A percentile compares a stretch with the other conserved stretches of the same genome.
Evolutionary conservation across 1,284 basidiomycete species (phyloP).

Genomic region (Tilletiaria anomala): DNA sequence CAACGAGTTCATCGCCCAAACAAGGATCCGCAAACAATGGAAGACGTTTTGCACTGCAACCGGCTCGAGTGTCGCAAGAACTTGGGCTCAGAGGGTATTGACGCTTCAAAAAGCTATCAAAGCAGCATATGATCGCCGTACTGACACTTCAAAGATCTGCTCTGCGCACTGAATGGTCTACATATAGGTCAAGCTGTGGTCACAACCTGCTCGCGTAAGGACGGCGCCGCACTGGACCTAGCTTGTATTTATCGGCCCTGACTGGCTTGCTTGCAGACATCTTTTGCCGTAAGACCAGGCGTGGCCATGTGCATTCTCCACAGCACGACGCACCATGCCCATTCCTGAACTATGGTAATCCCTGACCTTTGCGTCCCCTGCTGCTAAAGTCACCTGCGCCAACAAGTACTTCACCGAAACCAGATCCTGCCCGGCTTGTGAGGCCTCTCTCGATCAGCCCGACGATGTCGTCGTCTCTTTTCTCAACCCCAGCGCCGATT

Average conservation of each 20-base stretch:
- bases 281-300: slow-evolving; percentile 11
- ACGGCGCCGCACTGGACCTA: neutral
- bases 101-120: neutral
- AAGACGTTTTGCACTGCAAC: slow-evolving; percentile 1
- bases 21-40: neutral
- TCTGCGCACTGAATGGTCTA: neutral
- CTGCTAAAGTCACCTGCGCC: slow-evolving; percentile 11
- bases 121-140: neutral
- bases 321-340: no score
- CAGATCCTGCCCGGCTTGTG: slow-evolving; percentile 15
- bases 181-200: slow-evolving; percentile 10
- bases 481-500: slow-evolving; percentile 11
- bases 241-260: neutral
- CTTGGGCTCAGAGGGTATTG: neutral
- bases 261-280: slow-evolving; percentile 6
- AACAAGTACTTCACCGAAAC: slow-evolving; percentile 11
- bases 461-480: slow-evolving; percentile 13
- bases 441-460: slow-evolving; percentile 7
- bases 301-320: neutral
- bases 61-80: neutral
- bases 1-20: no score
- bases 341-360: neutral
- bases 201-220: slow-evolving; percentile 12
- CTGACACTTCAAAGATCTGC: neutral
- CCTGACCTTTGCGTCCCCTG: no score